Evolutionary conservation across 2,329 filamentous ascomycete species (phyloP), one percentile per base, ranked within the genome.

Genomic region (Penicillium griseofulvum): DNA sequence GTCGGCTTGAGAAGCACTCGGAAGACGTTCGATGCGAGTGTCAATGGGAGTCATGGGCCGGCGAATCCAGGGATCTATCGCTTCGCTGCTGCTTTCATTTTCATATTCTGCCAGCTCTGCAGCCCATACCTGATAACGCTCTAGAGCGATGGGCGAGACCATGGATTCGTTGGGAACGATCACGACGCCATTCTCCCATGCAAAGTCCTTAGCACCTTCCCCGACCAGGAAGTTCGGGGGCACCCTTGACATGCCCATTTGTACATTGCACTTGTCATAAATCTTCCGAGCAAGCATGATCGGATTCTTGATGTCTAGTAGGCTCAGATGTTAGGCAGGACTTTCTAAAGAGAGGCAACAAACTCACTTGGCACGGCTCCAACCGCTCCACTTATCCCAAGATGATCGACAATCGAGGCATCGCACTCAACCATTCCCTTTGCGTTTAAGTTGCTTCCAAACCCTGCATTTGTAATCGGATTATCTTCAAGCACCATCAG

Each of bases 401-500:
- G 79, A 70, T 97, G 89, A 68, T 99, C 92, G 38, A 99, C 89
- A 51, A 99, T 84, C 0, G 91, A 92, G 52, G 94, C 94, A 78
- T 99, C 94, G 65, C 92, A 95, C 72, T 99, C 94, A 12, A 97
- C 94, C 1, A 86, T 84, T 1, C 94, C 94, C 64, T 97, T 88
- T 59, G 96, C 89, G 42, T 90, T 87, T 24, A 99, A 79, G 67
- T 99, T 99, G 75, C 94, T 99, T 44, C 95, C 94, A 70, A 89
- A 97, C 0, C 94, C 94, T 36, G 93, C 90, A 71, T 99, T 99
- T 34, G 95, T 99, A 62, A 99, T 95, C 67, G 97, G 91, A 54
- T 89, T 87, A 70, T 99, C 90, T 75, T 99, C 94, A 17, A 99
- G 84, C 19, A 90, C 81, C 63, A 88, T 90, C 66, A 99, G 86